Base-by-base conservation (phyloP, 495 filamentous ascomycete species). In the Talaromyces wortmannii region DNA sequence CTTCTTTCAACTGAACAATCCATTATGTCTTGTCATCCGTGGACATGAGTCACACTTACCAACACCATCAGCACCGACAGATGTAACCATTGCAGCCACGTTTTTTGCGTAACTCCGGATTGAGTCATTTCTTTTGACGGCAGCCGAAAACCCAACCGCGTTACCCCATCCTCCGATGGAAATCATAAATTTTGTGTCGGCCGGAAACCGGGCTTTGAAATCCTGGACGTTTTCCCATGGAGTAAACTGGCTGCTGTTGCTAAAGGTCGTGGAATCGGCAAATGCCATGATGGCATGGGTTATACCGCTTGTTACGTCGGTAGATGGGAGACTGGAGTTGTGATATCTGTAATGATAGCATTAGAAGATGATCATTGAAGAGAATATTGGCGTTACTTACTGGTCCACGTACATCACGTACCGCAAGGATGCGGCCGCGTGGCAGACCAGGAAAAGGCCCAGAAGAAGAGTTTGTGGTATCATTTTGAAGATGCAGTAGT, bases 101-200 rank as follows among this genome's bases (percentile, higher is more conserved):
- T 88, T 87, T 53, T 75, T 76, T 23, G 86, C 87, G 61, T 86
- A 90, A 17, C 60, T 72, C 50, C 70, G 60, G 11, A 83, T 78
- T 6, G 71, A 75, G 7, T 73, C 62, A 0, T 79, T 75, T 0
- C 76, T 81, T 44, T 72, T 74, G 1, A 83, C 84, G 6, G 77
- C 86, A 1, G 61, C 63, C 0, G 78, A 74, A 66, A 89, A 90
- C 6, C 84, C 86, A 29, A 63, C 58, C 0, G 77, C 80, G 58
- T 90, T 83, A 6, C 86, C 86, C 86, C 87, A 91, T 46, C 86
- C 87, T 5, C 87, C 87, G 53, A 90, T 83, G 36, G 87, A 84
- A 33, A 90, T 71, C 77, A 88, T 78, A 13, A 90, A 62, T 60
- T 83, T 82, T 30, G 86, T 87, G 4, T 74, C 73, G 0, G 76